phyloP scores from a whole-genome alignment of 306 rosid genomes.

The Prunus campanulata region DNA sequence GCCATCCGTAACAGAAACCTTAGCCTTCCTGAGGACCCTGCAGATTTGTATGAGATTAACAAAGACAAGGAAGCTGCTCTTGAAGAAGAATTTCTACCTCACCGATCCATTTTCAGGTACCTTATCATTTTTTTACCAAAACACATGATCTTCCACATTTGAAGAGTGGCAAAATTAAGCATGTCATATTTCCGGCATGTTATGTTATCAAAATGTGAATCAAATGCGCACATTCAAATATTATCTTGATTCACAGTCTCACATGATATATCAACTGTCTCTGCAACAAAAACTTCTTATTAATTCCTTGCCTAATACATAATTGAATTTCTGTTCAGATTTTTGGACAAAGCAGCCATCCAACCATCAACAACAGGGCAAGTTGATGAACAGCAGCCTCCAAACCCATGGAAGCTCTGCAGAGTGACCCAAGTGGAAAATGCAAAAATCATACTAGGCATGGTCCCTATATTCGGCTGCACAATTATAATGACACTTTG shows the following conservation, averaged over 20 bases:
- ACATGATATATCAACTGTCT: neutral
- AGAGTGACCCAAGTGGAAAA: constrained; percentile 95
- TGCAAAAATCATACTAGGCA: constrained; percentile 64
- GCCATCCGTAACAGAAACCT: constrained; percentile 77
- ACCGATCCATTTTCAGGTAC: constrained; percentile 58
- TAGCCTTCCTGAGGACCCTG: constrained; percentile 61
- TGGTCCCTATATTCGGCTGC: constrained; percentile 82
- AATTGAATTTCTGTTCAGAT: constrained; percentile 37
- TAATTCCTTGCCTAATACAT: neutral
- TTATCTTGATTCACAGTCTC: neutral
- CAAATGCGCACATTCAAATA: neutral
- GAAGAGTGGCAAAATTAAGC: neutral
- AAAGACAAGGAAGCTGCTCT: constrained; percentile 57
- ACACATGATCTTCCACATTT: neutral
- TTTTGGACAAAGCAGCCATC: constrained; percentile 90
- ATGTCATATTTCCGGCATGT: neutral
- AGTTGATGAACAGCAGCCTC: constrained; percentile 21
- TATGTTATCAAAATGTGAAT: neutral
- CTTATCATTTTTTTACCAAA: neutral
- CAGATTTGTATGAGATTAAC: constrained; percentile 63
- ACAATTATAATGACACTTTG: constrained; percentile 94
- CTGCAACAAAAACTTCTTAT: neutral
- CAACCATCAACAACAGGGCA: constrained; percentile 18
- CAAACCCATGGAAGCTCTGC: constrained; percentile 76
- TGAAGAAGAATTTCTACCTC: constrained; percentile 73